phyloP scores from a whole-genome alignment of 2,329 filamentous ascomycete species.

The Purpureocillium takamizusanense region DNA sequence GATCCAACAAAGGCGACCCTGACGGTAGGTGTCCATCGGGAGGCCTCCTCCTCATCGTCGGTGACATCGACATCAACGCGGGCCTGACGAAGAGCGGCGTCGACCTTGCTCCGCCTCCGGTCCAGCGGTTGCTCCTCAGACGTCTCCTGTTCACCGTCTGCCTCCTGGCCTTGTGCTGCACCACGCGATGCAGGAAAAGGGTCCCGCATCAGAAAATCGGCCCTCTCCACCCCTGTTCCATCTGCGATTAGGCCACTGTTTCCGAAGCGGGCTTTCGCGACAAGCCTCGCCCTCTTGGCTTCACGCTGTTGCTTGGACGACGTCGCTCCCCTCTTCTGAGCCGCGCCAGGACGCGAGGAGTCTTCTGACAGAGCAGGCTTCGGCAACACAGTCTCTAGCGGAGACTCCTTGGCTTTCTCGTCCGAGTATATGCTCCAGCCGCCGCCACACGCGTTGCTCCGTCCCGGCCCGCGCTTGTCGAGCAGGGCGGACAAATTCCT shows the following conservation, averaged over 20 bases:
- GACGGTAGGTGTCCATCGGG: slow-evolving; percentile 29
- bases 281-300: slow-evolving; percentile 48
- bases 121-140: slow-evolving; percentile 8
- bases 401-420: slow-evolving; percentile 43
- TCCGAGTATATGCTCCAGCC: slow-evolving; percentile 75
- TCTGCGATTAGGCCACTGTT: slow-evolving; percentile 45
- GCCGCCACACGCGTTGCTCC: slow-evolving; percentile 63
- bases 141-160: slow-evolving; percentile 14
- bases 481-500: slow-evolving; percentile 64
- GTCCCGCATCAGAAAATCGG: slow-evolving; percentile 53
- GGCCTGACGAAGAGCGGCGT: slow-evolving; percentile 22
- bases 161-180: slow-evolving; percentile 5
- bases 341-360: slow-evolving; percentile 16
- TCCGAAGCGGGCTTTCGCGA: slow-evolving; percentile 65
- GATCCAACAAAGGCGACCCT: slow-evolving; percentile 62
- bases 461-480: slow-evolving; percentile 57
- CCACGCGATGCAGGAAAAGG: slow-evolving; percentile 31
- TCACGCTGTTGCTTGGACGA: slow-evolving; percentile 21
- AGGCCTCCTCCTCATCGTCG: slow-evolving; percentile 15
- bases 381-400: slow-evolving; percentile 43
- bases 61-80: slow-evolving; percentile 12
- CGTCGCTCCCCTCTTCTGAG: slow-evolving; percentile 16
- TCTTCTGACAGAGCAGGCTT: slow-evolving; percentile 33
- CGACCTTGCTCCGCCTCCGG: slow-evolving; percentile 24
- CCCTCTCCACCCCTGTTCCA: slow-evolving; percentile 50